These are phyloP conservation scores for Penicillium coffeae DNA, from an alignment of 495 filamentous ascomycete genomes.

Conservation along the genomic window DNA sequence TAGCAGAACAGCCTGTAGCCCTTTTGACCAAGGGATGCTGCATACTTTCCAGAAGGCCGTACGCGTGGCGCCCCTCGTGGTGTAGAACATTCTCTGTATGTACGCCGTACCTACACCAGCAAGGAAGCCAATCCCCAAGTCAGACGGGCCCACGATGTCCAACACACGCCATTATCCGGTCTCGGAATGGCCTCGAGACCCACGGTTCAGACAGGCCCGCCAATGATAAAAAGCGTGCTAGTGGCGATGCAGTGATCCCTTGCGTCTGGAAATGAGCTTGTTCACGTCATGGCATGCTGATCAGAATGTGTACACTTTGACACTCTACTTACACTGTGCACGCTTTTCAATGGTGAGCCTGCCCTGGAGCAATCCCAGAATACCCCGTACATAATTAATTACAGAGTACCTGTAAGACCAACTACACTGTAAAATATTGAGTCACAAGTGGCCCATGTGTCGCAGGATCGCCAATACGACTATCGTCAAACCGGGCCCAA, in stretches of 20 bases:
- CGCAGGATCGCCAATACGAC: neutral
- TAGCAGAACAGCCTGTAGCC: too few species aligned
- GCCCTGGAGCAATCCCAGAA: too few species aligned
- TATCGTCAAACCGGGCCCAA: neutral
- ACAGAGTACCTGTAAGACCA: too few species aligned
- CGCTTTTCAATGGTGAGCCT: too few species aligned
- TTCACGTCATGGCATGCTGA: too few species aligned
- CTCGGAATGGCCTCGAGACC: slow-evolving; percentile 23
- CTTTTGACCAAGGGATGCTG: neutral
- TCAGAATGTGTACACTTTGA: too few species aligned
- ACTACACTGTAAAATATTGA: too few species aligned
- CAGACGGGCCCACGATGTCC: slow-evolving; percentile 13
- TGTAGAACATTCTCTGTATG: too few species aligned
- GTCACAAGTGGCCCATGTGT: neutral
- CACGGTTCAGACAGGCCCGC: slow-evolving; percentile 13
- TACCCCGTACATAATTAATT: too few species aligned
- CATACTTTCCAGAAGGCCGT: neutral
- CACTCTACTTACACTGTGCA: too few species aligned
- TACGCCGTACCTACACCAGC: neutral
- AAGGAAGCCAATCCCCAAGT: slow-evolving; percentile 9
- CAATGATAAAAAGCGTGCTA: neutral
- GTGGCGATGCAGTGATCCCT: slow-evolving; percentile 12
- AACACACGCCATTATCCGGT: slow-evolving; percentile 21
- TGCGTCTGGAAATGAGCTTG: slow-evolving; percentile 10
- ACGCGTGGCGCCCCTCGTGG: slow-evolving; percentile 12